Conservation (phyloP, 306 rosid species). For the Pachyrhizus erosus region DNA sequence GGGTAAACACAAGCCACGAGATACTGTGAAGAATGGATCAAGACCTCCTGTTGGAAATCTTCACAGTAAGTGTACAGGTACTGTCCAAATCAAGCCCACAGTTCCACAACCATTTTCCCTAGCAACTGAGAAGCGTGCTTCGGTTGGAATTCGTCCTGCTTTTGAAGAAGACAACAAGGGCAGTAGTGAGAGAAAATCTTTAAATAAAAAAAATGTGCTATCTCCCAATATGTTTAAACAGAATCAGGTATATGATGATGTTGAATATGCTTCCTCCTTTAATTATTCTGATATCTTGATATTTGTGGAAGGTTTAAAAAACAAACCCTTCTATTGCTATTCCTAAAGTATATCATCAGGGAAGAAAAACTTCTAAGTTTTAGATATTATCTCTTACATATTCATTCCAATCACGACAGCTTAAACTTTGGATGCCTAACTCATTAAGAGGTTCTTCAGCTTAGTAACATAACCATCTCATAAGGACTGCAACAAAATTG, state of each 20-base stretch:
- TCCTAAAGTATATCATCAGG: slow-evolving; percentile 17
- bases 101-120: slow-evolving; percentile 94
- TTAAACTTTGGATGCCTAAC: slow-evolving; percentile 3
- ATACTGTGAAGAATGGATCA: slow-evolving; percentile 56
- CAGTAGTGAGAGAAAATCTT: slow-evolving; percentile 48
- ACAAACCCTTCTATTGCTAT: not conserved
- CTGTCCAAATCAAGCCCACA: slow-evolving; percentile 69
- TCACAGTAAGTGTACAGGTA: slow-evolving; percentile 56
- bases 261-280: slow-evolving; percentile 21
- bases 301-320: slow-evolving; percentile 17
- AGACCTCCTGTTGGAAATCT: slow-evolving; percentile 61
- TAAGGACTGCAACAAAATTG: slow-evolving; percentile 5
- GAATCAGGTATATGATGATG: slow-evolving; percentile 66
- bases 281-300: slow-evolving; percentile 6
- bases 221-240: slow-evolving; percentile 62
- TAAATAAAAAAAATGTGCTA: slow-evolving; percentile 51
- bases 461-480: not conserved
- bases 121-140: slow-evolving; percentile 97
- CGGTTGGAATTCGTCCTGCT: slow-evolving; percentile 56
- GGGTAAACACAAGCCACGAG: slow-evolving; percentile 54
- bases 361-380: slow-evolving; percentile 6
- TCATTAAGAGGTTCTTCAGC: not conserved
- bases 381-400: slow-evolving; percentile 16
- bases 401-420: slow-evolving; percentile 14
- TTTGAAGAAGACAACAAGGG: slow-evolving; percentile 50